Evolutionary conservation across 1,284 basidiomycete species (phyloP).

Genomic region (Kwoniella shivajii): DNA sequence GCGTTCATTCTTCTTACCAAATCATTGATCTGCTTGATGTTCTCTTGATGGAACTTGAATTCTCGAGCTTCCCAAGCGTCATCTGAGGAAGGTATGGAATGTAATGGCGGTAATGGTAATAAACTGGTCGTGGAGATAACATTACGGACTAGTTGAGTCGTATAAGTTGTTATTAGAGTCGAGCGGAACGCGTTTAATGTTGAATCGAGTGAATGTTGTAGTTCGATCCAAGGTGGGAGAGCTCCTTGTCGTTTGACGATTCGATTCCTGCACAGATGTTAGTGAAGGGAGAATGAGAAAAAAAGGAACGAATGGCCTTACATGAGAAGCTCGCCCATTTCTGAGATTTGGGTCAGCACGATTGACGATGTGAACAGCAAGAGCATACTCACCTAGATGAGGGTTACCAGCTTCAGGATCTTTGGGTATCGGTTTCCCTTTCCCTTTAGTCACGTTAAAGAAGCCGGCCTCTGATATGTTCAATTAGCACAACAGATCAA

Average conservation of each 20-base stretch:
- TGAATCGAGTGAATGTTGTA: conserved; percentile 68
- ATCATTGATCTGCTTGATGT: conserved; percentile 70
- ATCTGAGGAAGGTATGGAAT: conserved; percentile 64
- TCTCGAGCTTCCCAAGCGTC: conserved; percentile 73
- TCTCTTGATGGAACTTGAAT: conserved; percentile 67
- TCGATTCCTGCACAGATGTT: conserved; percentile 61
- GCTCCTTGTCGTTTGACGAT: conserved; percentile 83
- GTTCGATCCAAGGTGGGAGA: conserved; percentile 86
- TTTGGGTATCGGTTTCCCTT: conserved; percentile 68
- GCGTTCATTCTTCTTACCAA: conserved; percentile 77
- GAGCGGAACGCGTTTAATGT: conserved; percentile 66
- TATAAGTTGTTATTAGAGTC: conserved; percentile 57
- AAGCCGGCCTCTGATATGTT: conserved; percentile 64
- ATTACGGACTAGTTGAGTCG: conserved; percentile 65
- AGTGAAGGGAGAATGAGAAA: neutral
- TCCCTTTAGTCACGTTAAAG: conserved; percentile 72
- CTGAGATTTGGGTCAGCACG: conserved; percentile 13
- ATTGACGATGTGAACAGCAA: neutral
- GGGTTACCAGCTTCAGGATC: conserved; percentile 74
- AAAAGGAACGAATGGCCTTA: conserved; percentile 11
- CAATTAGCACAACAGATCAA: conserved; percentile 12
- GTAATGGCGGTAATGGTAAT: conserved; percentile 50
- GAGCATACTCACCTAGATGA: conserved; percentile 66
- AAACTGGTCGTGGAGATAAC: conserved; percentile 57
- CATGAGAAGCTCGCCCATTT: conserved; percentile 67